These are phyloP conservation scores for Lunasporangiospora selenospora DNA, from an alignment of 192 early-diverging fungal genomes.

Conservation along the genomic window DNA sequence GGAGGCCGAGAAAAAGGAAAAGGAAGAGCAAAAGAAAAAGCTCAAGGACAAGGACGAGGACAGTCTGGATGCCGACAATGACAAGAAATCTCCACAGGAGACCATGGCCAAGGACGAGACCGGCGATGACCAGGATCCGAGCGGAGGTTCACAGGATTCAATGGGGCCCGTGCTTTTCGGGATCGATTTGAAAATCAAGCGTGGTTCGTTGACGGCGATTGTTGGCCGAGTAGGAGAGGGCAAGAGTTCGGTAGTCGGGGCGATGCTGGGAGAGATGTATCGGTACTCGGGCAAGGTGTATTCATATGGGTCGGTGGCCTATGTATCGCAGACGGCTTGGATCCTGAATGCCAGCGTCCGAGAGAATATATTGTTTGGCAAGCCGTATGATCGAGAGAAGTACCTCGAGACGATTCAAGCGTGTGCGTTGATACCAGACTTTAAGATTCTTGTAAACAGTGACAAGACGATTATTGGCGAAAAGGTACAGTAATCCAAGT, in stretches of 20 bases:
- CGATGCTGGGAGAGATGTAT: conserved; percentile 61
- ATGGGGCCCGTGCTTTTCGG: conserved; percentile 42
- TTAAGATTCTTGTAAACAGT: conserved; percentile 84
- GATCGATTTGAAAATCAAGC: conserved; percentile 51
- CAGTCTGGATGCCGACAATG: background rate
- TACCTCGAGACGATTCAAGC: conserved; percentile 66
- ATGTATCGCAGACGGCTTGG: conserved; percentile 76
- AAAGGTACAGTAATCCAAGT: conserved; percentile 38
- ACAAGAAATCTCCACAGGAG: background rate
- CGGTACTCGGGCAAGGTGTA: conserved; percentile 28
- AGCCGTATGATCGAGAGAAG: conserved; percentile 68
- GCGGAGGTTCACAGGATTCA: conserved; percentile 5
- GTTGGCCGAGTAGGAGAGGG: conserved; percentile 61
- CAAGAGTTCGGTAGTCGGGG: conserved; percentile 59
- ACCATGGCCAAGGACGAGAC: background rate
- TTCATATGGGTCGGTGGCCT: conserved; percentile 31
- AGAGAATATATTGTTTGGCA: conserved; percentile 95
- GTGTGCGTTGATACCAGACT: conserved; percentile 85
- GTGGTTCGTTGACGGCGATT: conserved; percentile 52
- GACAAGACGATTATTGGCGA: conserved; percentile 94
- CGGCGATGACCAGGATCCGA: background rate
- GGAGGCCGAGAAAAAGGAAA: conserved; percentile 14
- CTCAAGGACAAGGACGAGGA: too few relatives aligned
- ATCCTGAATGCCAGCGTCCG: conserved; percentile 92
- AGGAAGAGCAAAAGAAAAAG: background rate